Evolutionary conservation across 2,329 filamentous ascomycete species (phyloP).

Genomic region (Ophiognomonia clavigignenti-juglandacearum): DNA sequence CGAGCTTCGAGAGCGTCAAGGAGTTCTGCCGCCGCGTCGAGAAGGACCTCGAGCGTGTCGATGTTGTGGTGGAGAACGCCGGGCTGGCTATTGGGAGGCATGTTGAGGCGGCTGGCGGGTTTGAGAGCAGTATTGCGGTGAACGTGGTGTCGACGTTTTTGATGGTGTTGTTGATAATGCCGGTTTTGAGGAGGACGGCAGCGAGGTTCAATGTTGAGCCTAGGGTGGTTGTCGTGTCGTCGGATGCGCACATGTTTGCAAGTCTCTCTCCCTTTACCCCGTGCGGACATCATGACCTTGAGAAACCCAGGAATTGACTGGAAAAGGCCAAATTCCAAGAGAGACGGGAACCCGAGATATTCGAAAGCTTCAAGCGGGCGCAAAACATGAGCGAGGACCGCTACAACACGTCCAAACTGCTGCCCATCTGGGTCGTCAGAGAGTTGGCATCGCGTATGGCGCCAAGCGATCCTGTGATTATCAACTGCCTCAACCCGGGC

Average conservation of each 20-base stretch:
- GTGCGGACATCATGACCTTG: neutral
- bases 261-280: too few species aligned
- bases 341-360: constrained; percentile 25
- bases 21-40: constrained; percentile 31
- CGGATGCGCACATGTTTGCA: constrained; percentile 30
- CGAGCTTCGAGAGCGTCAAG: constrained; percentile 39
- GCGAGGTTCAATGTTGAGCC: constrained; percentile 27
- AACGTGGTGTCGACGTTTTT: constrained; percentile 44
- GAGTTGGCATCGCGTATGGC: constrained; percentile 28
- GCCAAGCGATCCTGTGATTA: constrained; percentile 26
- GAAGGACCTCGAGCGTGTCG: constrained; percentile 32
- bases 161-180: constrained; percentile 38
- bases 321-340: constrained; percentile 29
- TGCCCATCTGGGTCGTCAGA: constrained; percentile 26
- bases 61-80: constrained; percentile 39
- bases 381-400: constrained; percentile 28
- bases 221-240: constrained; percentile 34
- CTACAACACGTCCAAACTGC: constrained; percentile 31
- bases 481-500: constrained; percentile 36
- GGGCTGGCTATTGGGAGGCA: constrained; percentile 22
- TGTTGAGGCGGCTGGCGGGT: constrained; percentile 27
- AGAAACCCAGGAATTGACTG: neutral
- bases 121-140: constrained; percentile 38
- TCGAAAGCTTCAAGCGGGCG: constrained; percentile 26
- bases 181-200: constrained; percentile 33